These are phyloP conservation scores for Arachis stenosperma DNA, from an alignment of 306 rosid genomes.

Conservation along the genomic window DNA sequence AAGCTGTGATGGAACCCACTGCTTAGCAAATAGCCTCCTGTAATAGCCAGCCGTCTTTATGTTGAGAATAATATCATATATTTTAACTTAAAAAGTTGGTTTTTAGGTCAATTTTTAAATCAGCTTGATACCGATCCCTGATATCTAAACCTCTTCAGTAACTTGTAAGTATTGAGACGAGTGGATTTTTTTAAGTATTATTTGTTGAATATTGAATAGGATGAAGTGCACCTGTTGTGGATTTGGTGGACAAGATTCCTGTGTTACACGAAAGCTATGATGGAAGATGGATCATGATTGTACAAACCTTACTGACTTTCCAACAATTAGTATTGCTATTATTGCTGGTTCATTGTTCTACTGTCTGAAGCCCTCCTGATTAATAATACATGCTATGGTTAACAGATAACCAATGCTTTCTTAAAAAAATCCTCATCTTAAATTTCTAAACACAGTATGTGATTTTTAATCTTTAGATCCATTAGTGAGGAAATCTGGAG, in stretches of 20 bases:
- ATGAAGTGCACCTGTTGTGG: slow-evolving; percentile 26
- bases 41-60: background rate
- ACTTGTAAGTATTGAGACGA: slow-evolving; percentile 35
- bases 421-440: slow-evolving; percentile 12
- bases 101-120: background rate
- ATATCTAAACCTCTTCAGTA: slow-evolving; percentile 19
- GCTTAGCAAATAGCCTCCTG: slow-evolving; percentile 44
- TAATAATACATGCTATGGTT: slow-evolving; percentile 4
- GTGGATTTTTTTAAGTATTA: background rate
- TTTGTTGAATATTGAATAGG: slow-evolving; percentile 27
- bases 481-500: slow-evolving; percentile 50
- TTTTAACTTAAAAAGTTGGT: slow-evolving; percentile 5
- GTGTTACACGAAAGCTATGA: slow-evolving; percentile 20
- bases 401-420: background rate
- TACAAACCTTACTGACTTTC: slow-evolving; percentile 2
- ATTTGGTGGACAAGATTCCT: slow-evolving; percentile 15
- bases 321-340: slow-evolving; percentile 5
- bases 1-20: slow-evolving; percentile 77
- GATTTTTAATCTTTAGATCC: background rate
- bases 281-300: slow-evolving; percentile 14
- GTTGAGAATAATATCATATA: slow-evolving; percentile 9
- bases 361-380: slow-evolving; percentile 12
- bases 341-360: slow-evolving; percentile 16
- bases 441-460: background rate
- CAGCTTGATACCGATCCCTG: background rate